These are phyloP conservation scores for Lasiosphaeria hispida DNA, from an alignment of 495 filamentous ascomycete genomes.

Conservation along the genomic window DNA sequence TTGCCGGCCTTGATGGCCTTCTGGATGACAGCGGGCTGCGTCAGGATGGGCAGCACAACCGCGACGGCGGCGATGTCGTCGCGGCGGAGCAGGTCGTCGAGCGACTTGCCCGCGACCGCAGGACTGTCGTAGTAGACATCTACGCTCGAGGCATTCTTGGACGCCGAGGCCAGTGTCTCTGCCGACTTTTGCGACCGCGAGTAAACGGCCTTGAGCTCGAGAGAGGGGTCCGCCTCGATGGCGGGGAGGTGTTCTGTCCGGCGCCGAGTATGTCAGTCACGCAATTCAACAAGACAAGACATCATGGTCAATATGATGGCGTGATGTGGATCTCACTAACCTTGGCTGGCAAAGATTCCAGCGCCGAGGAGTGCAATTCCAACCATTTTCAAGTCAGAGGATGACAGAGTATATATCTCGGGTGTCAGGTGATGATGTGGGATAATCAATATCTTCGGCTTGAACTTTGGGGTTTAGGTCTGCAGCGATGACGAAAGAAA, in stretches of 20 bases:
- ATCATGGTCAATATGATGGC: background rate
- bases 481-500: no score
- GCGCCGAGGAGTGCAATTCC: slow-evolving; percentile 67
- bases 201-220: slow-evolving; percentile 60
- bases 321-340: slow-evolving; percentile 28
- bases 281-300: background rate
- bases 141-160: slow-evolving; percentile 29
- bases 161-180: slow-evolving; percentile 29
- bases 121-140: slow-evolving; percentile 58
- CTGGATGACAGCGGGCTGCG: slow-evolving; percentile 57
- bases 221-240: slow-evolving; percentile 41
- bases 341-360: slow-evolving; percentile 49
- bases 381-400: slow-evolving; percentile 26
- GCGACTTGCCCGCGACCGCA: slow-evolving; percentile 44
- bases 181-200: slow-evolving; percentile 54
- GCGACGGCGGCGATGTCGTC: slow-evolving; percentile 67
- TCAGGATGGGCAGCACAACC: slow-evolving; percentile 63
- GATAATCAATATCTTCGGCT: no score
- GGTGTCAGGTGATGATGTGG: no score
- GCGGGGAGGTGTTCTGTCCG: slow-evolving; percentile 43
- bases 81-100: slow-evolving; percentile 60
- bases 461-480: no score
- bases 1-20: slow-evolving; percentile 65
- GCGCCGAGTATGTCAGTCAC: slow-evolving; percentile 14
- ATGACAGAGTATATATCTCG: no score